These are phyloP conservation scores for Lasiodiplodia sp. DNA, from an alignment of 2,329 filamentous ascomycete species.

Conservation along the genomic window DNA sequence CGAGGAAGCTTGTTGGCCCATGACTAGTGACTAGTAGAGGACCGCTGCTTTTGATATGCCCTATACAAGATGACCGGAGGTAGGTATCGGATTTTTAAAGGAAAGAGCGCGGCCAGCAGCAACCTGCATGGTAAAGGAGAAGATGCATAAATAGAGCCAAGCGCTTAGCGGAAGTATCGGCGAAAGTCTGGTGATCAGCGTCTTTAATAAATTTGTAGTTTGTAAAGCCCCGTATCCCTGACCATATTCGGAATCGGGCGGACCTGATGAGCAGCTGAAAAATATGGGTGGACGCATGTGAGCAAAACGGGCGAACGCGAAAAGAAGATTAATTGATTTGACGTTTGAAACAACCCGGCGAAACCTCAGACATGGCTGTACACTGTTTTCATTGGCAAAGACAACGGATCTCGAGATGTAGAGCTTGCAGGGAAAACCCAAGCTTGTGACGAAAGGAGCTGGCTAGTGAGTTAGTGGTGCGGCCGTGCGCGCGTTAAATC, in stretches of 20 bases:
- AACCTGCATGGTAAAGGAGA: background rate
- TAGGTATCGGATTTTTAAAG: background rate
- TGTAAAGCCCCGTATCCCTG: background rate
- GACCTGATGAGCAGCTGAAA: background rate
- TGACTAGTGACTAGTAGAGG: slow-evolving; percentile 32
- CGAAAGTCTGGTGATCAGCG: slow-evolving; percentile 1
- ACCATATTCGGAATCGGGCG: background rate
- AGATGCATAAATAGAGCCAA: slow-evolving; percentile 3
- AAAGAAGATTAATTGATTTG: background rate
- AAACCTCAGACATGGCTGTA: background rate
- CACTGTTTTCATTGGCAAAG: background rate
- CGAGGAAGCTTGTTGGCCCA: slow-evolving; percentile 43
- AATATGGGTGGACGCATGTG: background rate
- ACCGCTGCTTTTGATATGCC: background rate
- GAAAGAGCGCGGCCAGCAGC: background rate
- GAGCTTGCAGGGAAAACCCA: background rate
- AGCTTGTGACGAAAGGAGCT: background rate
- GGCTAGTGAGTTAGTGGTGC: background rate
- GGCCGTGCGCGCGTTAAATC: background rate
- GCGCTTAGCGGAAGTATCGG: background rate
- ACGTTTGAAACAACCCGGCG: background rate
- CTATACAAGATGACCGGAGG: background rate
- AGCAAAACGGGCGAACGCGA: background rate
- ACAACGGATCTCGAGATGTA: background rate
- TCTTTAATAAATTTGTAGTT: background rate